Evolutionary conservation across 306 rosid species (phyloP), one percentile per base, ranked within the genome.

Genomic region (Begonia fuchsioides): DNA sequence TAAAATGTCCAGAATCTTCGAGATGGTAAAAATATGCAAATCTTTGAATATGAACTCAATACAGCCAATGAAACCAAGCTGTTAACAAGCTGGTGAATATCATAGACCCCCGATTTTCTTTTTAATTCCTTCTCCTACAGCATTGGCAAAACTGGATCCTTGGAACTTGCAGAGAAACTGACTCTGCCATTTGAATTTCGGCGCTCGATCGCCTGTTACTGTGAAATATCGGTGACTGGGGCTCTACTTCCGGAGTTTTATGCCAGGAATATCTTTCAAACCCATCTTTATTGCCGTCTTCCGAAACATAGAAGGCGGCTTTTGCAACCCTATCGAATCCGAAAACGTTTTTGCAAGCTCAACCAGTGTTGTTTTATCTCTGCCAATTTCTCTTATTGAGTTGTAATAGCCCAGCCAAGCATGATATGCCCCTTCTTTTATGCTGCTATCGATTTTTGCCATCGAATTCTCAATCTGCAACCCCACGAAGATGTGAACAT

Each of bases 331-430:
- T 49, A 90, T 79, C 45, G 95, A 77, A 61, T 75, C 71, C 7
- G 79, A 90, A 73, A 81, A 90, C 47, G 49, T 69, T 63, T 52
- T 71, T 41, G 94, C 87, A 12, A 71, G 74, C 59, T 85, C 92
- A 38, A 74, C 87, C 4, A 82, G 65, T 51, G 85, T 73, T 59
- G 72, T 74, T 66, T 85, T 85, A 43, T 90, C 94, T 58, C 95
- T 79, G 43, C 95, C 85, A 53, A 76, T 75, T 77, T 82, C 94
- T 62, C 74, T 72, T 59, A 90, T 71, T 15, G 98, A 81, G 70
- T 85, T 90, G 56, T 85, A 90, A 68, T 90, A 85, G 38, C 92
- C 87, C 17, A 85, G 98, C 95, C 95, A 90, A 5, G 87, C 75
- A 65, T 90, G 98, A 71, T 79, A 90, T 13, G 98, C 97, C 32